Conservation (phyloP, 148 eudicot species). For the Chenopodium quinoa region DNA sequence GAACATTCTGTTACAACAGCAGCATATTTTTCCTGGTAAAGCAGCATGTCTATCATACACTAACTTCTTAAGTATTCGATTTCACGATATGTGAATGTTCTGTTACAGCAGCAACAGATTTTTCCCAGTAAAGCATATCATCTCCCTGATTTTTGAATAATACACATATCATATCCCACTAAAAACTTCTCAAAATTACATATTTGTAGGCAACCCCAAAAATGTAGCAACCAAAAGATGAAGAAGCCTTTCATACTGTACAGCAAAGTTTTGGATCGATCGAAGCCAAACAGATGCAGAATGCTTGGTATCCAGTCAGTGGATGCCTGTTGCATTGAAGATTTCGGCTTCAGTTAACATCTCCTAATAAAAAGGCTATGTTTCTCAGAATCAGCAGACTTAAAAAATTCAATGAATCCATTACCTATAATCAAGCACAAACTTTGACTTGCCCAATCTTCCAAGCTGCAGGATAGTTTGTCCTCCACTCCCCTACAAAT, state of each 20-base stretch:
- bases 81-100: conserved; percentile 14
- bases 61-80: too few relatives aligned
- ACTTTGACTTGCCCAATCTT: conserved; percentile 62
- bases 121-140: neutral
- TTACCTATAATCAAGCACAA: conserved; percentile 89
- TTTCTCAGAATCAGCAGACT: neutral
- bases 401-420: neutral
- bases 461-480: conserved; percentile 85
- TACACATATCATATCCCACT: neutral
- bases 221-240: neutral
- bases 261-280: conserved; percentile 92
- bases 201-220: neutral
- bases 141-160: neutral
- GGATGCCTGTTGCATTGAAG: conserved; percentile 62
- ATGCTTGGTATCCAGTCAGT: conserved; percentile 87
- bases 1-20: too few relatives aligned
- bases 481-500: conserved; percentile 58
- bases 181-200: neutral
- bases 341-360: neutral
- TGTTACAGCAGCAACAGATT: neutral
- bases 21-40: too few relatives aligned
- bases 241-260: conserved; percentile 42
- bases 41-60: too few relatives aligned
- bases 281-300: conserved; percentile 87
- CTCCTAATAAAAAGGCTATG: neutral